phyloP scores from a whole-genome alignment of 495 filamentous ascomycete genomes.

The Penicillium turbatum region DNA sequence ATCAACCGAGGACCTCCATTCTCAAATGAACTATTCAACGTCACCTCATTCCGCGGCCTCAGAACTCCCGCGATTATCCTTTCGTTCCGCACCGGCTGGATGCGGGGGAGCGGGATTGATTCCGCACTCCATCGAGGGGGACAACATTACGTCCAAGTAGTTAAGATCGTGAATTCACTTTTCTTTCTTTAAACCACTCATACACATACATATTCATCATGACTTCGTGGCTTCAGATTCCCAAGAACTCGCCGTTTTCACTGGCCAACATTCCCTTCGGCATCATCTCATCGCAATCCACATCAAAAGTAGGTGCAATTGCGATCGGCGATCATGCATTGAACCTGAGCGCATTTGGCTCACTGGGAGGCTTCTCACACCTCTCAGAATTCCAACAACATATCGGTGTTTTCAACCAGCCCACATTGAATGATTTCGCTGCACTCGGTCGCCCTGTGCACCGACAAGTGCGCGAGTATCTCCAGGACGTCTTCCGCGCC shows the following conservation, averaged over 20 bases:
- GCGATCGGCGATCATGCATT: slow-evolving; percentile 76
- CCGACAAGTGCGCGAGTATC: slow-evolving; percentile 63
- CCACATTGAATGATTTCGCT: slow-evolving; percentile 80
- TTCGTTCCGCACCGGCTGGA: slow-evolving; percentile 21
- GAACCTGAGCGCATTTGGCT: slow-evolving; percentile 64
- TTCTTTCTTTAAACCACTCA: neutral
- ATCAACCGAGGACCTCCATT: neutral
- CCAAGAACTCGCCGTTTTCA: slow-evolving; percentile 68
- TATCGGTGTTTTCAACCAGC: slow-evolving; percentile 58
- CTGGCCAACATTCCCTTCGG: slow-evolving; percentile 91
- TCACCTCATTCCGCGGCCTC: slow-evolving; percentile 1
- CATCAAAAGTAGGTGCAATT: slow-evolving; percentile 61
- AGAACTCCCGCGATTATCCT: slow-evolving; percentile 20
- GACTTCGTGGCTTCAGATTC: slow-evolving; percentile 65
- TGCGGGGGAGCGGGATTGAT: slow-evolving; percentile 28
- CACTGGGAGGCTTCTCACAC: slow-evolving; percentile 54
- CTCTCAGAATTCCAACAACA: slow-evolving; percentile 57
- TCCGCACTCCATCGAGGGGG: slow-evolving; percentile 21
- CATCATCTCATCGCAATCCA: slow-evolving; percentile 61
- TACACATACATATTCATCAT: slow-evolving; percentile 30
- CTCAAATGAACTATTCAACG: neutral
- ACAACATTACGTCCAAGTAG: slow-evolving; percentile 10
- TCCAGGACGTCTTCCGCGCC: slow-evolving; percentile 65
- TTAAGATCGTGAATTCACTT: neutral
- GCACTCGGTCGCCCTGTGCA: slow-evolving; percentile 68